Conservation (phyloP, 805 yeast species). For the Ogataea corticis region DNA sequence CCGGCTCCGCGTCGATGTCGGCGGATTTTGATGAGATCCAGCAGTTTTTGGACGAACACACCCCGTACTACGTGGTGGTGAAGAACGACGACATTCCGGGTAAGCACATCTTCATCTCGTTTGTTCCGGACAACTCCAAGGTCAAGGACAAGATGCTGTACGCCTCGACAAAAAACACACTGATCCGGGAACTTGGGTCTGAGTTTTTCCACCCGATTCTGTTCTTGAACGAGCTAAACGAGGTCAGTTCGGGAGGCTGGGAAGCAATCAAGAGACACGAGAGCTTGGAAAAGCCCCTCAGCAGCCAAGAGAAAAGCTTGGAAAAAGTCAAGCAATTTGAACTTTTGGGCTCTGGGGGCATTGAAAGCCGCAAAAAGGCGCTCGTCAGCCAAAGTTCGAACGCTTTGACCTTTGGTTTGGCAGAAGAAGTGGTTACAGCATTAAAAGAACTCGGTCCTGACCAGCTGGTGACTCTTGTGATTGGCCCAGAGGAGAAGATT, state of each 20-base stretch:
- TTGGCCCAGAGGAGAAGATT: slow-evolving; percentile 14
- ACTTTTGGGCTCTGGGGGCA: slow-evolving; percentile 35
- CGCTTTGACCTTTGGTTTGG: slow-evolving; percentile 15
- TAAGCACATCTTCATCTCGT: slow-evolving; percentile 66
- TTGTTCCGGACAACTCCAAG: slow-evolving; percentile 82
- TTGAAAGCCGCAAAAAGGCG: slow-evolving; percentile 24
- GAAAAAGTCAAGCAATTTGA: slow-evolving; percentile 47
- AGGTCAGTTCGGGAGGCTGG: slow-evolving; percentile 53
- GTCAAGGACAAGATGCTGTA: slow-evolving; percentile 89
- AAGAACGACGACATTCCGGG: slow-evolving; percentile 33
- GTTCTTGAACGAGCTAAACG: slow-evolving; percentile 58
- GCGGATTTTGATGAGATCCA: slow-evolving; percentile 39
- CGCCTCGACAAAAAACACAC: slow-evolving; percentile 83
- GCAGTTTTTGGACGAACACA: slow-evolving; percentile 33
- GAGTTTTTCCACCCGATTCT: slow-evolving; percentile 50
- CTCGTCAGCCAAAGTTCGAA: slow-evolving; percentile 23
- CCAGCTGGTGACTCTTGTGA: slow-evolving; percentile 15
- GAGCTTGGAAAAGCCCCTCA: slow-evolving; percentile 46
- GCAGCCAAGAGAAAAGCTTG: slow-evolving; percentile 57
- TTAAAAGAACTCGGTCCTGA: slow-evolving; percentile 4
- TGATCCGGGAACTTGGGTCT: slow-evolving; percentile 71
- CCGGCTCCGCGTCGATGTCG: slow-evolving; percentile 31
- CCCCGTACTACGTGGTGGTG: slow-evolving; percentile 53
- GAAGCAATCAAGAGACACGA: slow-evolving; percentile 38
- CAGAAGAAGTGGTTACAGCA: slow-evolving; percentile 4